These are phyloP conservation scores for Ashbya aceris DNA, from an alignment of 1,139 yeast species.

Conservation along the genomic window DNA sequence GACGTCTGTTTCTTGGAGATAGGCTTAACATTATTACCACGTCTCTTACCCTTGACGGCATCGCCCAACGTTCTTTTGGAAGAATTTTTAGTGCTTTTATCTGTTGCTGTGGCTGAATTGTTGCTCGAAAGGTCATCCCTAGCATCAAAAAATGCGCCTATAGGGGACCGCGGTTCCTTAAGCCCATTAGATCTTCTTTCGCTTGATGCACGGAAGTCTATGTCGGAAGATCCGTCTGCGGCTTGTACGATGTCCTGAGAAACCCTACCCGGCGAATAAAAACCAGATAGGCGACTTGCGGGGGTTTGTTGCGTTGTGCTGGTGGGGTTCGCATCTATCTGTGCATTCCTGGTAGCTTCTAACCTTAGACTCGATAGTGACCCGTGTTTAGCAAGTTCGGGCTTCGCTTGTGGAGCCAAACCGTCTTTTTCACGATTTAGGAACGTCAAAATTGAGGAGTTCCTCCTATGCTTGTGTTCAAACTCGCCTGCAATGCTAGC, in stretches of 20 bases:
- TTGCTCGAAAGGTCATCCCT: conserved; percentile 11
- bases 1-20: conserved; percentile 57
- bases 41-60: conserved; percentile 25
- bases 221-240: background rate
- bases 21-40: conserved; percentile 18
- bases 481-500: conserved; percentile 10
- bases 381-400: background rate
- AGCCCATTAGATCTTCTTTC: conserved; percentile 27
- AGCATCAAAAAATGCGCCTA: conserved; percentile 11
- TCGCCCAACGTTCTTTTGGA: conserved; percentile 27
- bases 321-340: background rate
- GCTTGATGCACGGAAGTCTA: conserved; percentile 7
- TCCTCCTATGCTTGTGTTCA: conserved; percentile 23
- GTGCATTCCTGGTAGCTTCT: background rate
- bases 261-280: background rate
- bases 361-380: background rate
- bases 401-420: background rate
- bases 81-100: conserved; percentile 12
- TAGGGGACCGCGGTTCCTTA: conserved; percentile 15
- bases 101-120: conserved; percentile 1
- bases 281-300: background rate
- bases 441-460: conserved; percentile 22
- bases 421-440: conserved; percentile 11
- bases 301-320: background rate
- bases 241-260: conserved; percentile 4